A percentile compares a stretch with the other conserved stretches of the same genome.
Conservation (phyloP, 1,139 yeast genomes). For the Arxiozyma heterogenica region DNA sequence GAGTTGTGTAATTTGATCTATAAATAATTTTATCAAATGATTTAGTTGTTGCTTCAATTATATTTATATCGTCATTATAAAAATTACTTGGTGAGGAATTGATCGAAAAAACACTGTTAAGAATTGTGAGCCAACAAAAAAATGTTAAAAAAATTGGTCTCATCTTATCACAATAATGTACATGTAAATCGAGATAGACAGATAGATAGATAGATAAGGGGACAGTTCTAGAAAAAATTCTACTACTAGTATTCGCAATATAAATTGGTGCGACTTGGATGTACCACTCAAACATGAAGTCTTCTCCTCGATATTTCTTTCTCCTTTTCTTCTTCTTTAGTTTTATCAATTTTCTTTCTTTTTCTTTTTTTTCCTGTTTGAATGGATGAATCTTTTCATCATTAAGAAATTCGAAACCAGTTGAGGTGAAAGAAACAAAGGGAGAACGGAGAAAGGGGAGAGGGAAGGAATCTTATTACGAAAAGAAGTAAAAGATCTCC, state of each 20-base stretch:
- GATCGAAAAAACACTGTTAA: not conserved
- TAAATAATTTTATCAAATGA: conserved; percentile 60
- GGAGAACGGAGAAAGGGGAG: too few species aligned
- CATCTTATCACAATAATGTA: not conserved
- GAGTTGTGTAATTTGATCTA: conserved; percentile 63
- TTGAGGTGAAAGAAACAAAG: too few species aligned
- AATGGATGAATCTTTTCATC: not conserved
- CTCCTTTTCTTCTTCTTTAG: not conserved
- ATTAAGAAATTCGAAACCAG: not conserved
- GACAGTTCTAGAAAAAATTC: not conserved
- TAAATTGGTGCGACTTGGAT: too few species aligned
- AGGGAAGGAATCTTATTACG: not conserved
- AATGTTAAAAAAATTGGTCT: not conserved
- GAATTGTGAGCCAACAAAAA: not conserved
- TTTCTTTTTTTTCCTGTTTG: too few species aligned
- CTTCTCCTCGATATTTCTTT: not conserved
- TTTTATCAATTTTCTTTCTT: too few species aligned
- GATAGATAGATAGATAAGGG: too few species aligned
- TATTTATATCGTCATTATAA: conserved; percentile 40
- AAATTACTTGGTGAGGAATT: conserved; percentile 26
- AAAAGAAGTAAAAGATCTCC: not conserved
- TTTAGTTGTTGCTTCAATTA: conserved; percentile 47
- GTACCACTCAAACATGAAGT: not conserved
- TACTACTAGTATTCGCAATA: not conserved
- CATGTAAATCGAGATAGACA: not conserved